Percentiles rank a stretch among this genome's conserved stretches.
Evolutionary conservation across 2,329 filamentous ascomycete genomes (phyloP).

Genomic region (Sporothrix sp.): DNA sequence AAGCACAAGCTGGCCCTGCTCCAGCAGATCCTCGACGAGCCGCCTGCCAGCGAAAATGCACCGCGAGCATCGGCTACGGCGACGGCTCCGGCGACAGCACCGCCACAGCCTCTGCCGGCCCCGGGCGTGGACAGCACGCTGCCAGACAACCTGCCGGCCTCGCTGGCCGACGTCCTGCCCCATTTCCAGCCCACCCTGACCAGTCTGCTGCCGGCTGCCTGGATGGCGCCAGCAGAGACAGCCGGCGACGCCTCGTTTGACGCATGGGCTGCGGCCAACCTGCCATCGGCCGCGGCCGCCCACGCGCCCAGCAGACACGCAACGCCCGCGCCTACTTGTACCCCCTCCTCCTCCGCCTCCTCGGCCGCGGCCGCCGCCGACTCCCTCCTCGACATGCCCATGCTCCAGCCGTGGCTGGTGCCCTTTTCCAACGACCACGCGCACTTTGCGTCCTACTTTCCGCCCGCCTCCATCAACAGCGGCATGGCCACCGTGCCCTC

Average conservation of each 20-base stretch:
- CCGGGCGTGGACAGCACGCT: neutral
- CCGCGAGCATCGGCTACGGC: neutral
- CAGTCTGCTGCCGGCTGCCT: neutral
- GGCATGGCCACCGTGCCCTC: neutral
- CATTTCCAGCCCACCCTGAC: neutral
- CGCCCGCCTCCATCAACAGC: neutral
- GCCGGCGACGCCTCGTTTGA: neutral
- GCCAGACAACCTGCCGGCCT: neutral
- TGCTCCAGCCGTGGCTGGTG: slow-evolving; percentile 3
- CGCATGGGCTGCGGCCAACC: neutral
- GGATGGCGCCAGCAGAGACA: neutral
- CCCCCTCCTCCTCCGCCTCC: neutral
- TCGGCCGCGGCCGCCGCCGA: neutral
- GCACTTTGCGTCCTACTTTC: neutral
- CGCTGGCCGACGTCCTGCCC: neutral
- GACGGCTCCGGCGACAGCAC: neutral
- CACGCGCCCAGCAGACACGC: neutral
- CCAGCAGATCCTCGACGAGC: slow-evolving; percentile 28
- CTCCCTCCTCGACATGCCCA: neutral
- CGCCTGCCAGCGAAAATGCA: neutral
- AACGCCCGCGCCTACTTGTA: neutral
- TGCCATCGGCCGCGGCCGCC: neutral
- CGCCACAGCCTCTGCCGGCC: neutral
- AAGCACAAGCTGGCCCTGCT: slow-evolving; percentile 34
- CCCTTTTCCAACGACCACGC: slow-evolving; percentile 1